A percentile compares a stretch with the other conserved stretches of the same genome.
Evolutionary conservation across 129 eudicot genomes (phyloP).

Genomic region (Tagetes erecta): DNA sequence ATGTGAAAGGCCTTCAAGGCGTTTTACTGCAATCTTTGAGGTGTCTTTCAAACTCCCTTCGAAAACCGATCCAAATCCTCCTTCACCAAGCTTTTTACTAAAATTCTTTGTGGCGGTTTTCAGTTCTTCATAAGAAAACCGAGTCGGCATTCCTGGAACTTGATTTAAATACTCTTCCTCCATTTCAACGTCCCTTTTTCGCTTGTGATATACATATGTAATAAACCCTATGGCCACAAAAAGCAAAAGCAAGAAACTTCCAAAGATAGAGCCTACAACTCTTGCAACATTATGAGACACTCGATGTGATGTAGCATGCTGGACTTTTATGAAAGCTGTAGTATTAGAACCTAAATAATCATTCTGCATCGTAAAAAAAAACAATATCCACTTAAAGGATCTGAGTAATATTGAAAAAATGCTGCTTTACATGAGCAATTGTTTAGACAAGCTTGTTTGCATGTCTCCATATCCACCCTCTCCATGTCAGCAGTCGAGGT

Average conservation of each 20-base stretch:
- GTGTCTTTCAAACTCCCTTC: conserved; percentile 19
- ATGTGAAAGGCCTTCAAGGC: conserved; percentile 23
- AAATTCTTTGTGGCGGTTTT: conserved; percentile 29
- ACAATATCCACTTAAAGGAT: conserved; percentile 20
- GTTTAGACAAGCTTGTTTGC: conserved; percentile 39
- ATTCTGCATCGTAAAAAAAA: conserved; percentile 23
- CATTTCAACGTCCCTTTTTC: conserved; percentile 1
- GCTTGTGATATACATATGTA: background rate
- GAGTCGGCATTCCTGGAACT: conserved; percentile 31
- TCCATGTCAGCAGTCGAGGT: background rate
- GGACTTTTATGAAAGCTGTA: background rate
- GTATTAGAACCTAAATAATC: background rate
- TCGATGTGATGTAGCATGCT: background rate
- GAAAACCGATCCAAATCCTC: conserved; percentile 47
- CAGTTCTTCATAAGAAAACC: conserved; percentile 38
- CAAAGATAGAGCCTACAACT: conserved; percentile 23
- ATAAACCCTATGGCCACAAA: background rate
- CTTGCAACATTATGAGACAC: background rate
- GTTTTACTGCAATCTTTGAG: conserved; percentile 28
- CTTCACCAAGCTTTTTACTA: conserved; percentile 39
- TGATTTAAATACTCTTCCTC: conserved; percentile 29
- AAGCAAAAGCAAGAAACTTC: conserved; percentile 3
- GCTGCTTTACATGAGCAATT: conserved; percentile 47
- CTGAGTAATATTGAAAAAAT: conserved; percentile 4
- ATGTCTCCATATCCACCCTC: conserved; percentile 21